Percentiles rank a stretch among this genome's conserved stretches.
Evolutionary conservation across 768 basidiomycete species (phyloP).

Genomic region (Porphyrellus cyaneotinctus): DNA sequence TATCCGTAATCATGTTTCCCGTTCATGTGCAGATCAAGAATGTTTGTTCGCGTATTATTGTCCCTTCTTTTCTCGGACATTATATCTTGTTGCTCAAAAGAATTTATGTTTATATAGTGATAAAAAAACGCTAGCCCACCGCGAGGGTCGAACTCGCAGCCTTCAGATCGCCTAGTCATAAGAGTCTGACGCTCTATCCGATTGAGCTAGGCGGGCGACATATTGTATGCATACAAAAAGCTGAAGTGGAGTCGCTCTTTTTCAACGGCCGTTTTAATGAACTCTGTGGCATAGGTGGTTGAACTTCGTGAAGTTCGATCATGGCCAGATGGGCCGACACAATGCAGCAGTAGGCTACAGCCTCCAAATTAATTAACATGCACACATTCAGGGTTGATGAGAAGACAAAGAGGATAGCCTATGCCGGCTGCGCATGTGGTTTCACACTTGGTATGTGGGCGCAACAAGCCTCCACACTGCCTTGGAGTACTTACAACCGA

Average conservation of each 20-base stretch:
- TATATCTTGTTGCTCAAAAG: no score
- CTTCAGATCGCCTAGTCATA: slow-evolving; percentile 51
- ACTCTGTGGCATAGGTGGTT: no score
- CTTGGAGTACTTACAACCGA: slow-evolving; percentile 9
- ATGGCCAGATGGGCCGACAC: no score
- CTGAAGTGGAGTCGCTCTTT: no score
- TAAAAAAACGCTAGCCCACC: slow-evolving; percentile 43
- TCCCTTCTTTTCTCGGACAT: no score
- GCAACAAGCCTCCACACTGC: slow-evolving; percentile 2
- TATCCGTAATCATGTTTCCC: slow-evolving; percentile 10
- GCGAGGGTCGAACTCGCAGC: slow-evolving; percentile 64
- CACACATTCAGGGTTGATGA: no score
- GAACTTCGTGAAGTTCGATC: no score
- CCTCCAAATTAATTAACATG: neutral
- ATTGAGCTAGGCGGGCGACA: slow-evolving; percentile 59
- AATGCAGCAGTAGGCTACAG: neutral
- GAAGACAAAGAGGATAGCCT: no score
- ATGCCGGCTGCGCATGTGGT: neutral
- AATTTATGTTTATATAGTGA: no score
- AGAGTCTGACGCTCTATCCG: slow-evolving; percentile 68
- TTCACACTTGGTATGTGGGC: neutral
- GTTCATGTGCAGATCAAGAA: neutral
- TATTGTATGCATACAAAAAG: neutral
- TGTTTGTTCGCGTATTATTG: no score
- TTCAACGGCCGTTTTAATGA: no score